Evolutionary conservation across 2,329 filamentous ascomycete genomes (phyloP), one percentile per base, ranked within the genome.

Genomic region (Moelleriella libera): DNA sequence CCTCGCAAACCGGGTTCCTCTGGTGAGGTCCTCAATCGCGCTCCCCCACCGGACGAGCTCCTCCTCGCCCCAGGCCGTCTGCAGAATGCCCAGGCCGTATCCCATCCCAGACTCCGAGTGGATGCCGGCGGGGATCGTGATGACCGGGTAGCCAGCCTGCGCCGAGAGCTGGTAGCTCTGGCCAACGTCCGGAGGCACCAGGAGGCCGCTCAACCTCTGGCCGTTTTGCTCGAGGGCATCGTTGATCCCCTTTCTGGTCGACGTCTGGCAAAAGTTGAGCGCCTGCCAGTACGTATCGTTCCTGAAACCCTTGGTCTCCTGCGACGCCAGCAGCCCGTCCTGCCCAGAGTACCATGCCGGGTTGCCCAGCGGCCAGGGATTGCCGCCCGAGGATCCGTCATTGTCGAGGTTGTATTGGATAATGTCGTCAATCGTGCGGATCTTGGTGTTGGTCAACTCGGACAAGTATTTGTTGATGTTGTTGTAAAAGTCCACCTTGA

Each of bases 141-240:
- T 69, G 57, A 85, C 72, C 0, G 83, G 84, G 57, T 88, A 88
- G 0, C 83, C 83, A 5, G 84, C 85, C 63, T 88, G 82, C 0
- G 85, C 84, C 0, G 82, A 80, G 50, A 85, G 75, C 62, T 85
- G 78, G 51, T 78, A 78, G 4, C 76, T 75, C 59, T 85, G 80
- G 0, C 74, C 83, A 3, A 83, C 79, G 56, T 83, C 78, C 0
- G 82, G 70, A 5, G 83, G 83, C 0, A 85, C 80, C 1, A 89
- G 68, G 2, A 88, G 67, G 2, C 75, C 83, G 48, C 78, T 72
- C 1, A 88, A 65, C 21, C 62, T 65, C 44, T 57, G 60, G 4
- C 65, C 66, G 28, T 68, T 61, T 52, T 71, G 60, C 6, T 57
- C 62, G 6, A 88, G 68, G 2, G 83, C 84, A 9, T 76, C 76